A percentile compares a stretch with the other conserved stretches of the same genome.
Evolutionary conservation across 2,329 filamentous ascomycete species (phyloP).

Genomic region (Colletotrichum tabaci): DNA sequence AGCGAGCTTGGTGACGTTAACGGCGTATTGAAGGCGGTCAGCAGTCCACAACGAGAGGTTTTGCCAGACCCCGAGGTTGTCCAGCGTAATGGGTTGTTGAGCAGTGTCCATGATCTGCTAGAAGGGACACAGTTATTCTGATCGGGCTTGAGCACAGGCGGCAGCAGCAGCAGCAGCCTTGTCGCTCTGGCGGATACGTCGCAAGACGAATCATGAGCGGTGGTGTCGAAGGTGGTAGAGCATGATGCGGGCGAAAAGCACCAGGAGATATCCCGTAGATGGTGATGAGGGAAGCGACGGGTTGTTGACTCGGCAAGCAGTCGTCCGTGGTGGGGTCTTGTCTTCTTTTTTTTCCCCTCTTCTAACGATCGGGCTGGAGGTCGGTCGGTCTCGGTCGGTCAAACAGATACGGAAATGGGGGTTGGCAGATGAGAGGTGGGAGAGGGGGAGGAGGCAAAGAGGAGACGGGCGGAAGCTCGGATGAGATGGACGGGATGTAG

Average conservation of each 20-base stretch:
- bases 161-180: slow-evolving; percentile 21
- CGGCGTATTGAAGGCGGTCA: slow-evolving; percentile 58
- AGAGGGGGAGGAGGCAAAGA: slow-evolving; percentile 4
- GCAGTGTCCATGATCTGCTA: slow-evolving; percentile 34
- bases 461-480: slow-evolving; percentile 24
- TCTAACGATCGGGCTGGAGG: background rate
- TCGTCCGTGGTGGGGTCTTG: background rate
- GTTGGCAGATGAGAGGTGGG: background rate
- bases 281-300: background rate
- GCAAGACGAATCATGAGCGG: slow-evolving; percentile 33
- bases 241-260: slow-evolving; percentile 29
- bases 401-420: background rate
- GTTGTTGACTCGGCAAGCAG: background rate
- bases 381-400: slow-evolving; percentile 2
- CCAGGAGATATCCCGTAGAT: background rate
- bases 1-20: slow-evolving; percentile 71
- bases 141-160: background rate
- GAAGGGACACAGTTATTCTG: background rate
- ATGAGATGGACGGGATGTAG: slow-evolving; percentile 17
- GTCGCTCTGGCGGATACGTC: slow-evolving; percentile 36
- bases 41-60: slow-evolving; percentile 69
- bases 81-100: slow-evolving; percentile 45
- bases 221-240: slow-evolving; percentile 11
- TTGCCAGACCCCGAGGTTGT: slow-evolving; percentile 63
- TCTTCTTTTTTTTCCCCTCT: no score